These are phyloP conservation scores for Pachysandra terminalis DNA, from an alignment of 164 flowering plant species.

Conservation along the genomic window DNA sequence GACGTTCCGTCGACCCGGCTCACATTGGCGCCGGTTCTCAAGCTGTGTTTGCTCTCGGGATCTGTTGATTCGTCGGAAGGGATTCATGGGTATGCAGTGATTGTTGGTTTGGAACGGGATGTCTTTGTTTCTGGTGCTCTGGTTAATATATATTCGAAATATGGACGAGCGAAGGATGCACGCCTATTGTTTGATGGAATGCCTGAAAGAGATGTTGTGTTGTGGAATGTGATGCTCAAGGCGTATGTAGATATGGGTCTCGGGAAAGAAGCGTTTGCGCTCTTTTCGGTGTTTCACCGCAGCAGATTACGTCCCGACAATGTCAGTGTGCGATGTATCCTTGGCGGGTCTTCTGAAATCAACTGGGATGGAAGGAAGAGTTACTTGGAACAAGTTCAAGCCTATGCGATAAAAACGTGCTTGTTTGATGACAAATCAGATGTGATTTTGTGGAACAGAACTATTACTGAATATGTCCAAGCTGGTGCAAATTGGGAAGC, in stretches of 20 bases:
- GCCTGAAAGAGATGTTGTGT: constrained; percentile 38
- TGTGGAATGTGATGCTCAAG: constrained; percentile 56
- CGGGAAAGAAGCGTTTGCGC: constrained; percentile 22
- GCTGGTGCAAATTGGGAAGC: constrained; percentile 26
- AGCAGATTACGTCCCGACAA: constrained; percentile 41
- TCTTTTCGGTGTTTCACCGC: constrained; percentile 39
- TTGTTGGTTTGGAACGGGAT: constrained; percentile 45
- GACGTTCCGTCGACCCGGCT: constrained; percentile 18
- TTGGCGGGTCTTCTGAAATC: constrained; percentile 23
- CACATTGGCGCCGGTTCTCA: constrained; percentile 50
- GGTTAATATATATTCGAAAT: constrained; percentile 40
- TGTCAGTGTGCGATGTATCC: constrained; percentile 26
- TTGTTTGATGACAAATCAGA: constrained; percentile 20
- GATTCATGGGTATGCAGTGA: constrained; percentile 43
- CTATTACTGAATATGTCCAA: constrained; percentile 30
- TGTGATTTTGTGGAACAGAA: constrained; percentile 40
- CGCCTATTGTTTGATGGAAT: constrained; percentile 40
- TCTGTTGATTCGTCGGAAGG: constrained; percentile 26
- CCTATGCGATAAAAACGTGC: constrained; percentile 35
- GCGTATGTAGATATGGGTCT: constrained; percentile 33
- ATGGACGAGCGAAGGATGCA: constrained; percentile 28
- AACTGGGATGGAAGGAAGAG: constrained; percentile 15
- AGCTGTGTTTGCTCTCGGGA: constrained; percentile 34
- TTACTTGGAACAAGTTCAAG: constrained; percentile 37
- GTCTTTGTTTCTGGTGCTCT: constrained; percentile 43